These are phyloP conservation scores for Fagopyrum tataricum DNA, from an alignment of 148 eudicot genomes.

Conservation along the genomic window DNA sequence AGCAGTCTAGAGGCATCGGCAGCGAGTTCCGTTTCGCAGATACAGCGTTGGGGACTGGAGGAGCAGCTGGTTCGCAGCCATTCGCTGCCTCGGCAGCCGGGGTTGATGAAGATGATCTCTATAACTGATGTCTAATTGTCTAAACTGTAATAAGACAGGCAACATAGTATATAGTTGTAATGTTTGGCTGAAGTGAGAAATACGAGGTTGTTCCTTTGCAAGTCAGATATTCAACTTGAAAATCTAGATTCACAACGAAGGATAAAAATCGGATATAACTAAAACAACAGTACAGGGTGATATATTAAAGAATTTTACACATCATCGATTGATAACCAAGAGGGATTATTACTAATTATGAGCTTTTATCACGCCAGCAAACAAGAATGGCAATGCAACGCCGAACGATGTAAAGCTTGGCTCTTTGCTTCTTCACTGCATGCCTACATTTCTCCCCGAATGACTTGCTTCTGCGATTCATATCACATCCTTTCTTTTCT, in stretches of 20 bases:
- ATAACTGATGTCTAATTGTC: conserved; percentile 42
- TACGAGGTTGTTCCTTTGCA: too few species aligned
- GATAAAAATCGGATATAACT: too few species aligned
- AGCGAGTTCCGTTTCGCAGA: conserved; percentile 61
- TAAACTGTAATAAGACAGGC: too few species aligned
- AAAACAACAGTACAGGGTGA: too few species aligned
- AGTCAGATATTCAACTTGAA: too few species aligned
- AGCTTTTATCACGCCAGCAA: conserved; percentile 18
- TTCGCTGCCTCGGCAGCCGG: conserved; percentile 63
- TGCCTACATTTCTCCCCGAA: conserved; percentile 35
- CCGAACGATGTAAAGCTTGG: conserved; percentile 41
- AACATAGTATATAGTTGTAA: too few species aligned
- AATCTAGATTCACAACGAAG: too few species aligned
- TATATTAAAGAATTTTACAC: too few species aligned
- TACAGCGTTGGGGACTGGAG: conserved; percentile 23
- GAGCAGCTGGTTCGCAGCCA: conserved; percentile 39
- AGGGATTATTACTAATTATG: background rate
- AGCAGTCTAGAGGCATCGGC: conserved; percentile 82
- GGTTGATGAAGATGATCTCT: conserved; percentile 79
- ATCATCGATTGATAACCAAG: too few species aligned
- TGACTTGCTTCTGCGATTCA: conserved; percentile 9
- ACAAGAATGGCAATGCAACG: conserved; percentile 16
- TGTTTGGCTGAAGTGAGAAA: too few species aligned
- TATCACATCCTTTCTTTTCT: background rate
- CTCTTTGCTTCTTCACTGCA: conserved; percentile 36